Base-by-base conservation (phyloP, 1,139 yeast genomes). In the Geotrichum restrictum region DNA sequence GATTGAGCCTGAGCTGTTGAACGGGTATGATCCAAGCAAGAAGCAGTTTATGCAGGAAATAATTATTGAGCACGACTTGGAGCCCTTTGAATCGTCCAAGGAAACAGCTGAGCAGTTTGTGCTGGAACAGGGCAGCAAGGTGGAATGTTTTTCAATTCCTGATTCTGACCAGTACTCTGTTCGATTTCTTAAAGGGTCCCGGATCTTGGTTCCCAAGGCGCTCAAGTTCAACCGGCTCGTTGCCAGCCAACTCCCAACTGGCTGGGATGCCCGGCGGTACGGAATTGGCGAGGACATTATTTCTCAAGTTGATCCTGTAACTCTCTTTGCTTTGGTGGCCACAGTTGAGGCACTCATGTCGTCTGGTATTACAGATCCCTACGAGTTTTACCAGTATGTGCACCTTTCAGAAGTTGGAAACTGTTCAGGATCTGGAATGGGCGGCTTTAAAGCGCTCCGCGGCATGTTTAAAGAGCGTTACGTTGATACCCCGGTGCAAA, bases 351-450 rank as follows among this genome's bases (percentile, higher is more conserved):
- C 98, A 1, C 83, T 93, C 64, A 79, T 93, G 63, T 75, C 94
- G 54, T 82, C 97, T 60, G 98, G 98, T 84, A 76, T 93, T 65
- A 88, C 96, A 56, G 98, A 93, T 71, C 98, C 98, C 59, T 93
- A 88, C 71, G 98, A 93, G 76, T 88, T 93, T 79, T 93, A 93
- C 80, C 85, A 91, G 75, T 93, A 93, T 68, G 96, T 93, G 52
- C 98, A 93, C 71, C 95, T 93, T 57, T 89, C 98, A 48, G 98
- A 93, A 74, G 91, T 93, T 63, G 98, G 98, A 77, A 93, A 93
- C 81, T 89, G 98, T 79, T 86, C 96, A 49, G 98, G 98, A 77
- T 89, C 97, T 55, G 98, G 98, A 81, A 91, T 93, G 95, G 98
- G 98, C 74, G 98, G 98, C 84, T 94, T 91, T 62, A 72, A 85